Evolutionary conservation across 2,329 filamentous ascomycete species (phyloP).

Genomic region (Alternaria dauci): DNA sequence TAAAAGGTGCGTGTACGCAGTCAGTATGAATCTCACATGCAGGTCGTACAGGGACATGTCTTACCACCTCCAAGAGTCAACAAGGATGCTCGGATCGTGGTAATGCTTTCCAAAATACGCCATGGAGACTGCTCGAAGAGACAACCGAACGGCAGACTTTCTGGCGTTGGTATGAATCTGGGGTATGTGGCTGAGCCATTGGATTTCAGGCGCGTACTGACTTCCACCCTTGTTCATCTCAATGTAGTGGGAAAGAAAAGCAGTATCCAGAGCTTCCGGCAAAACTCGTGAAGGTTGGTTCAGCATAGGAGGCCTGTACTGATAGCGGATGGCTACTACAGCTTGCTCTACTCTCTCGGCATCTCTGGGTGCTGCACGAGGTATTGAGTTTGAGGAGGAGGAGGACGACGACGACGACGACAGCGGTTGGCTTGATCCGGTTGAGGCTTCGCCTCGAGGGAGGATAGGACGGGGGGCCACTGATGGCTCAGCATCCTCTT

Average conservation of each 20-base stretch:
- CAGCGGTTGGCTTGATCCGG: not conserved
- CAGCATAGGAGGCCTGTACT: conserved; percentile 33
- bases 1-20: no score
- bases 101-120: conserved; percentile 44
- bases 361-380: conserved; percentile 3
- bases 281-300: conserved; percentile 37
- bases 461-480: not conserved
- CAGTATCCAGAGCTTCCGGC: conserved; percentile 36
- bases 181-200: conserved; percentile 39
- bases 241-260: conserved; percentile 45
- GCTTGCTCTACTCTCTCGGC: conserved; percentile 27
- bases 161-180: conserved; percentile 25
- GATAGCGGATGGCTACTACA: conserved; percentile 34
- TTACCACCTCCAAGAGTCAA: conserved; percentile 40
- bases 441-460: not conserved
- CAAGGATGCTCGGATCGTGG: conserved; percentile 37
- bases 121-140: conserved; percentile 46
- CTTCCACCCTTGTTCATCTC: conserved; percentile 33
- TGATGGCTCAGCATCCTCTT: not conserved
- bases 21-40: no score
- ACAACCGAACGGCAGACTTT: conserved; percentile 38
- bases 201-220: conserved; percentile 30
- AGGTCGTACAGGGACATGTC: no score
- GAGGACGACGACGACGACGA: not conserved
- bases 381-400: conserved; percentile 5